Evolutionary conservation across 2,329 filamentous ascomycete genomes (phyloP), one percentile per base, ranked within the genome.

Genomic region (Fusarium kyushuense): DNA sequence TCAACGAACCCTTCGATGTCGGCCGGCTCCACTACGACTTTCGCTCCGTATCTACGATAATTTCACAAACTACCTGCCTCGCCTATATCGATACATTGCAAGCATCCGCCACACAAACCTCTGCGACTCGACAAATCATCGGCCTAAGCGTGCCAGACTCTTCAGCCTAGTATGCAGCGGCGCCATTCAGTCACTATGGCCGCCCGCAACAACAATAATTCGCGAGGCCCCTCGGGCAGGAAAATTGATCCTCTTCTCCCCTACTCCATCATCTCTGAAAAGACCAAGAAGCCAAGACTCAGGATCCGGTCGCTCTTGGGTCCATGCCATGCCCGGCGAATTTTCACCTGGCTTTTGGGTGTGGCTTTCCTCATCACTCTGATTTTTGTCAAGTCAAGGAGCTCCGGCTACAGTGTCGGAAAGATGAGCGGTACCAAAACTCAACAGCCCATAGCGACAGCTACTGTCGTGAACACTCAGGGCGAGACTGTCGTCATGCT

Each of bases 311-410:
- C 82, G 9, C 67, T 87, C 14, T 72, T 87, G n/a, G 78, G 84
- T 16, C 82, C 85, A 70, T 85, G 82, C 68, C 77, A 86, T 35
- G 86, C 86, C 70, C 81, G 84, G 40, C 80, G 85, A 55, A 79
- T 87, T 21, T 75, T 87, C 42, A 76, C 85, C 72, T 87, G 85
- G 85, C 78, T 78, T 8, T 62, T 82, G n/a, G 75, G 79, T 16
- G 72, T 81, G 49, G 74, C 83, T 47, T 63, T 79, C 35, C 72
- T 87, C 21, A 71, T 84, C 12, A 78, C 77, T 6, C 42, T 85
- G 36, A 70, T 79, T 4, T 69, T 85, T 7, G 80, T 81, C 63
- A 80, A 76, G 61, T 77, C 75, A 29, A 74, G 71, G 35, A 74
- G 65, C 54, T 68, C 69, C 19, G 63, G 74, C 13, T 67, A 72